Conservation (phyloP, 352 stramenopile species). For the Phytopythium kandeliae region DNA sequence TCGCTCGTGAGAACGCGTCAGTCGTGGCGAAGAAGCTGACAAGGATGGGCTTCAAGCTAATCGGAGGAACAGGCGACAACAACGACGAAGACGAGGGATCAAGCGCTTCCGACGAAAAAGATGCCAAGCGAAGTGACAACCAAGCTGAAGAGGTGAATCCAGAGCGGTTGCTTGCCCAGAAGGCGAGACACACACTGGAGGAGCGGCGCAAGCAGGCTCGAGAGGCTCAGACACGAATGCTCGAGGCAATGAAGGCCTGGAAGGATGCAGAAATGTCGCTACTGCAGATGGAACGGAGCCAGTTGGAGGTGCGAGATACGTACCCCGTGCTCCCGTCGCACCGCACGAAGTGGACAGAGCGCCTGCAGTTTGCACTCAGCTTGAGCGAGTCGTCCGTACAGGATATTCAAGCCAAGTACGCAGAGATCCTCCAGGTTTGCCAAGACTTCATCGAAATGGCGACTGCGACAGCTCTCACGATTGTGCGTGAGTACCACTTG, state of each 20-base stretch:
- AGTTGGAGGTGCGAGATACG: constrained; percentile 29
- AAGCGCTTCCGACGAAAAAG: neutral
- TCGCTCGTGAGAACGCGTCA: constrained; percentile 42
- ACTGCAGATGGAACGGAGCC: constrained; percentile 36
- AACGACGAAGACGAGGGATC: constrained; percentile 9
- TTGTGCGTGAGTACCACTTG: constrained; percentile 80
- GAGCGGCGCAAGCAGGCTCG: constrained; percentile 45
- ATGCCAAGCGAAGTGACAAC: constrained; percentile 7
- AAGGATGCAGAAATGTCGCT: constrained; percentile 65
- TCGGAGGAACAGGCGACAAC: constrained; percentile 4
- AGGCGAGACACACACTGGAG: constrained; percentile 41
- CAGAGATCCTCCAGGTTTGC: constrained; percentile 77
- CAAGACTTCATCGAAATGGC: constrained; percentile 87
- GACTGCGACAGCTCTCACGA: constrained; percentile 52
- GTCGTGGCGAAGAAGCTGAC: constrained; percentile 42
- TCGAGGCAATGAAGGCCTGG: constrained; percentile 71
- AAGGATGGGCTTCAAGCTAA: constrained; percentile 56
- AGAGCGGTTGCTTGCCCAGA: constrained; percentile 36
- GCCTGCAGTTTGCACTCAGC: constrained; percentile 45
- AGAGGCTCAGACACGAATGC: constrained; percentile 42
- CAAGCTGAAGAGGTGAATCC: constrained; percentile 19
- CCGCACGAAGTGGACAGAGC: constrained; percentile 57
- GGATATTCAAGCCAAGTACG: constrained; percentile 76
- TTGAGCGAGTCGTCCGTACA: constrained; percentile 27
- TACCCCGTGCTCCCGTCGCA: constrained; percentile 48